Percentiles rank a stretch among this genome's conserved stretches.
Evolutionary conservation across 176 grass and related monocot species (phyloP).

Genomic region (Eremochloa ophiuroides): DNA sequence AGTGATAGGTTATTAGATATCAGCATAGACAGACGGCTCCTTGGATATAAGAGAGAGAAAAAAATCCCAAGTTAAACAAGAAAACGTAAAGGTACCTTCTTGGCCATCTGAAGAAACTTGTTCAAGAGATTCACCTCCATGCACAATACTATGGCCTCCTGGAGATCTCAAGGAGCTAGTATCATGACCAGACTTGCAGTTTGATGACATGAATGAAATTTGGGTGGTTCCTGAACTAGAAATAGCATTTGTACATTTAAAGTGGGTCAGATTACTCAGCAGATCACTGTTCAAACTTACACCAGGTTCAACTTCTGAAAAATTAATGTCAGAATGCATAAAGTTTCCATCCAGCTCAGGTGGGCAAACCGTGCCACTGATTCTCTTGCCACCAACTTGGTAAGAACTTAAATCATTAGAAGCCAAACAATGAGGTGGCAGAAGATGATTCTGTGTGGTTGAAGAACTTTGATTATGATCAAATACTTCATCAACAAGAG

Average conservation of each 20-base stretch:
- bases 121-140: slow-evolving; percentile 22
- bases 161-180: slow-evolving; percentile 35
- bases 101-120: slow-evolving; percentile 31
- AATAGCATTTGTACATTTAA: slow-evolving; percentile 28
- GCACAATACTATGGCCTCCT: slow-evolving; percentile 20
- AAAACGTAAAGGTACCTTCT: slow-evolving; percentile 1
- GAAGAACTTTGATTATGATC: slow-evolving; percentile 27
- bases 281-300: slow-evolving; percentile 27
- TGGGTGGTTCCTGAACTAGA: slow-evolving; percentile 35
- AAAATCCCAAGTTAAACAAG: slow-evolving; percentile 11
- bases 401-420: slow-evolving; percentile 33
- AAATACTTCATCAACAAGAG: slow-evolving; percentile 72
- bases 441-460: slow-evolving; percentile 27
- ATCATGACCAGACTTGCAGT: slow-evolving; percentile 44
- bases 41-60: slow-evolving; percentile 29
- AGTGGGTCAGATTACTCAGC: slow-evolving; percentile 28
- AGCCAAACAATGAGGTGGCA: slow-evolving; percentile 33
- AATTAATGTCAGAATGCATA: slow-evolving; percentile 32
- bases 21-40: slow-evolving; percentile 22
- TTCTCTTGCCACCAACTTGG: slow-evolving; percentile 33
- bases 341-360: slow-evolving; percentile 33
- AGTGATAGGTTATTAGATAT: neutral
- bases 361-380: slow-evolving; percentile 2
- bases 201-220: slow-evolving; percentile 33
- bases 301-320: slow-evolving; percentile 20